Base-by-base conservation (phyloP, 306 rosid species). In the Dryas octopetala region DNA sequence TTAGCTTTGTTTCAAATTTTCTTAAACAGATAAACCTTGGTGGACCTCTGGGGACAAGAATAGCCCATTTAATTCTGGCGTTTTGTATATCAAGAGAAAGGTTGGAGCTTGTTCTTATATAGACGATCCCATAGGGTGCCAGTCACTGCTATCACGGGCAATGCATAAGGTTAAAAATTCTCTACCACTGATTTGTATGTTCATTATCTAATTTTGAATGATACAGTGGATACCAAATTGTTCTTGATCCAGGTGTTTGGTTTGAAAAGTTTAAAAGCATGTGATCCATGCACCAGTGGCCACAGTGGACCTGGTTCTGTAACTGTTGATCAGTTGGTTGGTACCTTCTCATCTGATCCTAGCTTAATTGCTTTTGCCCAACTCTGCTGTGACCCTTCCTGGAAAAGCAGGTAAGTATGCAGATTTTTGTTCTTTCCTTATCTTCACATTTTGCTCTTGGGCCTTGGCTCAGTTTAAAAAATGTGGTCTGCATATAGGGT, bases 31-130 rank as follows among this genome's bases (percentile, higher is more conserved):
- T 89, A 91, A 91, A 83, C 85, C 97, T 59, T 94, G 98, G 98
- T 91, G 98, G 98, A 87, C 81, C 64, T 80, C 86, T 72, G 96
- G 90, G 73, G 98, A 94, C 85, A 88, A 88, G 79, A 86, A 83
- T 72, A 88, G 86, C 78, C 97, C 92, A 43, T 91, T 94, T 76
- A 90, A 81, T 78, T 90, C 96, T 81, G 98, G 98, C 81, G 87
- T 91, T 85, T 84, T 94, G 68, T 94, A 85, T 86, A 89, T 91
- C 84, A 94, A 94, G 84, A 86, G 97, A 79, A 94, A 91, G 84
- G 98, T 94, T 26, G 98, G 97, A 73, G 94, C 97, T 86, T 94
- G 98, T 85, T 94, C 98, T 9, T 94, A 94, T 85, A 96, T 91
- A 73, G 98, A 94, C 77, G 98, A 94, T 82, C 98, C 98, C 69